These are phyloP conservation scores for Phytophthora brassicae DNA, from an alignment of 352 stramenopile genomes.

Conservation along the genomic window DNA sequence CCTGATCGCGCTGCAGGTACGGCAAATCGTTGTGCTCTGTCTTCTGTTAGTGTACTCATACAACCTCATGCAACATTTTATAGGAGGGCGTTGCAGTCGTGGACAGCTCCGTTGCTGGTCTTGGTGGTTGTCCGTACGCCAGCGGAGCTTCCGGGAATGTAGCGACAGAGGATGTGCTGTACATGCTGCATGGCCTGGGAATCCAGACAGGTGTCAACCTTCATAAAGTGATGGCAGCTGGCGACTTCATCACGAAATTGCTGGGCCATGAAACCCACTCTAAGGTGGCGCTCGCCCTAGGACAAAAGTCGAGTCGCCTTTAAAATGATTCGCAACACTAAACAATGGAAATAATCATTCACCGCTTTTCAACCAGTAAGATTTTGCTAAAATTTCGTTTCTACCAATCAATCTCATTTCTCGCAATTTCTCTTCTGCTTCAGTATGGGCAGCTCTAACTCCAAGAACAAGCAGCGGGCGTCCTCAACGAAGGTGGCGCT, in stretches of 20 bases:
- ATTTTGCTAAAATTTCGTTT: constrained; percentile 8
- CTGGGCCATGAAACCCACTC: constrained; percentile 80
- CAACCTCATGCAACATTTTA: constrained; percentile 9
- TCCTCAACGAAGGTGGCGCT: constrained; percentile 71
- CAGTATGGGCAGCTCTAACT: constrained; percentile 55
- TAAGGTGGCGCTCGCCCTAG: constrained; percentile 85
- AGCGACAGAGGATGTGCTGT: constrained; percentile 97
- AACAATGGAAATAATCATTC: neutral
- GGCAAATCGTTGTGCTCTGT: neutral
- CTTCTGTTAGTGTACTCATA: neutral
- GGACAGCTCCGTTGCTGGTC: constrained; percentile 94
- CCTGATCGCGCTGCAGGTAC: constrained; percentile 84
- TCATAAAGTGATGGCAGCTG: constrained; percentile 88
- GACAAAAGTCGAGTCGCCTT: constrained; percentile 41
- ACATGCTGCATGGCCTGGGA: constrained; percentile 96
- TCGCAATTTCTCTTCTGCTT: neutral
- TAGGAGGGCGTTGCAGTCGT: constrained; percentile 92
- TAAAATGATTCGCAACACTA: constrained; percentile 24
- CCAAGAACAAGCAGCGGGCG: constrained; percentile 49
- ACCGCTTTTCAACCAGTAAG: constrained; percentile 7
- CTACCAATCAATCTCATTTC: constrained; percentile 24
- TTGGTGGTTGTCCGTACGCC: constrained; percentile 96
- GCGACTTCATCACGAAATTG: constrained; percentile 87
- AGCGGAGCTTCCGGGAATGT: constrained; percentile 96
- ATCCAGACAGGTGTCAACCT: constrained; percentile 95